Percentiles rank a stretch among this genome's conserved stretches.
These are phyloP conservation scores for Edaphochlamys debaryana DNA, from an alignment of 139 green algal species.

Conservation along the genomic window DNA sequence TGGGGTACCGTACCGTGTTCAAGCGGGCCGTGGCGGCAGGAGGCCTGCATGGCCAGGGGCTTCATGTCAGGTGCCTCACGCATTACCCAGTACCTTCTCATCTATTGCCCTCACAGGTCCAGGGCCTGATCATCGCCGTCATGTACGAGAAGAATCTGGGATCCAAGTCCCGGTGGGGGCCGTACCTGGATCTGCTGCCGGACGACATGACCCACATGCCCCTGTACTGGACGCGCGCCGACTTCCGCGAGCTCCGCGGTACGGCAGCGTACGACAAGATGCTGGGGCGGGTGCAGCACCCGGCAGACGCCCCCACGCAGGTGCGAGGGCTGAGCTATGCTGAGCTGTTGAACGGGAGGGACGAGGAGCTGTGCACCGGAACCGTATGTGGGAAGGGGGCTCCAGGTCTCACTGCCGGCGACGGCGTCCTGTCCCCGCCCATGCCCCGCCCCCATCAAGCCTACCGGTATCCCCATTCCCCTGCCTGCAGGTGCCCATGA, in stretches of 20 bases:
- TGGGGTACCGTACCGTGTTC: no score
- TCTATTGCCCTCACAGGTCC: no score
- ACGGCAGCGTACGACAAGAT: conserved; percentile 68
- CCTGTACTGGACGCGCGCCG: conserved; percentile 54
- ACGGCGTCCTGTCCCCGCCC: neutral
- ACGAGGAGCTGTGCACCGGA: no score
- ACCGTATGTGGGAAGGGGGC: no score
- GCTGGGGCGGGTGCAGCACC: conserved; percentile 57
- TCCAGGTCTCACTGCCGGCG: neutral
- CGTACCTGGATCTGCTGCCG: conserved; percentile 62
- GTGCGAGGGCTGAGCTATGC: conserved; percentile 30
- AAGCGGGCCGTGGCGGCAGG: no score
- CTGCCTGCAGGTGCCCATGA: no score
- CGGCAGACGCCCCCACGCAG: conserved; percentile 63
- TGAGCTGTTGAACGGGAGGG: no score
- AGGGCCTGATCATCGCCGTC: conserved; percentile 62
- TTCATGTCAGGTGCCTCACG: no score
- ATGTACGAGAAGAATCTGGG: conserved; percentile 53
- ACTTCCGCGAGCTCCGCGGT: conserved; percentile 56
- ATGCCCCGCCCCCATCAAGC: neutral
- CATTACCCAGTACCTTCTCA: no score
- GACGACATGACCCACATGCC: conserved; percentile 59
- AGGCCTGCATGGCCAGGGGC: no score
- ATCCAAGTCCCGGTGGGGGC: conserved; percentile 42
- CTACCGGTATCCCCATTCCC: no score